A percentile compares a stretch with the other conserved stretches of the same genome.
Evolutionary conservation across 257 asterid species (phyloP).

Genomic region (Penstemon newberryi): DNA sequence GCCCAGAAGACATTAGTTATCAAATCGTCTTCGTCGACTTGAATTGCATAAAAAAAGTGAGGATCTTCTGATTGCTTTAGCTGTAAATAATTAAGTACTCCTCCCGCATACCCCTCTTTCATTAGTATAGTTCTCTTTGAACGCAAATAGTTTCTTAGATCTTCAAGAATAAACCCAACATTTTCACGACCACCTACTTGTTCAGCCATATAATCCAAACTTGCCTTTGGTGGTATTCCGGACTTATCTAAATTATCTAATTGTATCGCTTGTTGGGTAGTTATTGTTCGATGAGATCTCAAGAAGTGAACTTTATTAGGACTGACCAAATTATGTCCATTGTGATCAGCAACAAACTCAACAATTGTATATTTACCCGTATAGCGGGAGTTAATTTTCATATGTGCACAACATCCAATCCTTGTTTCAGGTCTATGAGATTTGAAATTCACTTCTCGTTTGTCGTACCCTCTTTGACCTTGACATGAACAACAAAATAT

Average conservation of each 20-base stretch:
- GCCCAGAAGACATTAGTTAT: conserved; percentile 3
- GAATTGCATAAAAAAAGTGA: not conserved
- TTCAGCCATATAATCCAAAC: conserved; percentile 13
- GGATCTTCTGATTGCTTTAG: not conserved
- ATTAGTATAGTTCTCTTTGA: conserved; percentile 2
- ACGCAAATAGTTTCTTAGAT: conserved; percentile 4
- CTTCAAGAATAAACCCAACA: conserved; percentile 3
- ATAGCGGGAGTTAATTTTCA: too few species aligned
- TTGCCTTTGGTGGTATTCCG: conserved; percentile 8
- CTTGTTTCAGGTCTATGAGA: too few species aligned
- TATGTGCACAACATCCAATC: too few species aligned
- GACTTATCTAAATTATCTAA: not conserved
- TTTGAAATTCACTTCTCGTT: too few species aligned
- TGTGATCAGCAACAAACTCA: not conserved
- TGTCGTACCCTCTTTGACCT: too few species aligned
- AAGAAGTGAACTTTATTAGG: not conserved
- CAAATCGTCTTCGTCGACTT: not conserved
- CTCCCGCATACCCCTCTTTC: not conserved
- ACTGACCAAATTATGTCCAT: not conserved
- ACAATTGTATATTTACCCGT: too few species aligned
- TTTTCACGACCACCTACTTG: conserved; percentile 15
- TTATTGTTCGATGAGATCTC: not conserved
- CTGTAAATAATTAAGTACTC: conserved; percentile 1
- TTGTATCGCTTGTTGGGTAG: not conserved
- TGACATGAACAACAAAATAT: too few species aligned